Evolutionary conservation across 306 rosid species (phyloP), one percentile per base, ranked within the genome.

Genomic region (Acacia melanoxylon): DNA sequence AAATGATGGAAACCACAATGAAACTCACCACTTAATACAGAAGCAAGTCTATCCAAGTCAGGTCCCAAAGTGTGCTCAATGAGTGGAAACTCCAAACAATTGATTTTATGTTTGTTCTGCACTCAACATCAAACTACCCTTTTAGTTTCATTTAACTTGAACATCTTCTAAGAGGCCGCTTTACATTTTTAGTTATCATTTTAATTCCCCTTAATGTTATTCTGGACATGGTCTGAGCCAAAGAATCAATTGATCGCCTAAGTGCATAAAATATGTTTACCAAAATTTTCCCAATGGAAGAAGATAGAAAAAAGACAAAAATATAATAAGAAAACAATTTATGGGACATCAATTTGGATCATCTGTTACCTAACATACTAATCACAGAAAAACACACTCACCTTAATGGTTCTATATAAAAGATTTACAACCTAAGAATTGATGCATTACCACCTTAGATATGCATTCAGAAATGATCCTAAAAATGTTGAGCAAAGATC

Each of bases 21-120:
- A 45, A 52, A 79, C 86, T 83, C 85, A 94, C 99, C 97, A 74
- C 86, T 80, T 72, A 96, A 80, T 52, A 87, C 83, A 80, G 90
- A 83, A 77, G 91, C 83, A 85, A 96, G 94, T 86, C 88, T 88
- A 65, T 90, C 91, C 16, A 89, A 83, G 89, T 96, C 99, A 77
- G 97, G 95, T 67, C 95, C 99, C 49, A 78, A 80, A 16, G 70
- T 83, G 86, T 96, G 99, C 85, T 96, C 93, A 78, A 96, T 90
- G 58, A 96, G 98, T 59, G 99, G 99, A 85, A 96, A 97, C 89
- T 96, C 99, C 94, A 96, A 86, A 85, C 99, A 93, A 78, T 77
- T 89, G 85, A 96, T 85, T 81, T 94, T 92, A 85, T 91, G 91
- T 82, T 90, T 89, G 24, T 90, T 97, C 99, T 96, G 89, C 87